These are phyloP conservation scores for Fusarium secorum DNA, from an alignment of 2,329 filamentous ascomycete species.

Conservation along the genomic window DNA sequence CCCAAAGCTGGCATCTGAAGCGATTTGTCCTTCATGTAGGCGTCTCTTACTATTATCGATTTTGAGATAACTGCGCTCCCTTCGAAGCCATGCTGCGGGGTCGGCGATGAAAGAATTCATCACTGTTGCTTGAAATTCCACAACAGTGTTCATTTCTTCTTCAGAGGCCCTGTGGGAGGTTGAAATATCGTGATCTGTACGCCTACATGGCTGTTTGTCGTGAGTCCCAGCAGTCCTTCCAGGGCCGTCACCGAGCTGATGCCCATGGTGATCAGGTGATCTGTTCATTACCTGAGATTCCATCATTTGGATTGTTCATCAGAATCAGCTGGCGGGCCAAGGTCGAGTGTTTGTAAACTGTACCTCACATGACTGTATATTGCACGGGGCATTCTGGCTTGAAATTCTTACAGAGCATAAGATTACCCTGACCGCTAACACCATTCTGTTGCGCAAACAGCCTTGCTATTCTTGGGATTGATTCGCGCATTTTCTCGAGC, in stretches of 20 bases:
- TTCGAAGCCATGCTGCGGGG: neutral
- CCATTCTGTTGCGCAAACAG: too few species aligned
- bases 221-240: neutral
- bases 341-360: neutral
- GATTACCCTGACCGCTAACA: too few species aligned
- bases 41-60: neutral
- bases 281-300: neutral
- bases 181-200: neutral
- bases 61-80: neutral
- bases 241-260: neutral
- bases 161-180: neutral
- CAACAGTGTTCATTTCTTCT: neutral
- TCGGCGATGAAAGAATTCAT: neutral
- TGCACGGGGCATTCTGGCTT: too few species aligned
- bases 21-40: neutral
- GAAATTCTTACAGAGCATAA: too few species aligned
- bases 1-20: neutral
- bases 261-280: too few species aligned
- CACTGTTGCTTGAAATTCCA: neutral
- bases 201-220: neutral
- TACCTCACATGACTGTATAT: neutral
- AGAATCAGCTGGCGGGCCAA: neutral
- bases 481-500: too few species aligned
- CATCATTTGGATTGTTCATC: neutral
- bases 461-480: too few species aligned